Evolutionary conservation across 1,139 yeast species (phyloP).

Genomic region (Candida buenavistaensis): DNA sequence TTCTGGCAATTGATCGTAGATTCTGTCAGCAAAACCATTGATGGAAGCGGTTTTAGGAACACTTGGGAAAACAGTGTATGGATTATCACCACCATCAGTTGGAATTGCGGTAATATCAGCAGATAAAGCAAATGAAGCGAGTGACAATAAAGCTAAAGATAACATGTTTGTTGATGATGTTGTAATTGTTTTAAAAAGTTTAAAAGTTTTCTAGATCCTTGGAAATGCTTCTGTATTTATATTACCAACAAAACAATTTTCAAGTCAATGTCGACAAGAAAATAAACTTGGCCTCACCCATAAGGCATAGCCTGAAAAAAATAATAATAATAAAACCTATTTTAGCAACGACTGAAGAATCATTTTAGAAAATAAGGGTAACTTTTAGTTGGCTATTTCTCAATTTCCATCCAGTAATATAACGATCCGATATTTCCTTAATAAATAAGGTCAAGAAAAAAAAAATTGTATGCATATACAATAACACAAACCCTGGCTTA

Average conservation of each 20-base stretch:
- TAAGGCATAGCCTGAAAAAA: no score
- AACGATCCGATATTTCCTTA: background rate
- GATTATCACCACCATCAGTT: constrained; percentile 1
- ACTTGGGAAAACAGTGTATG: constrained; percentile 30
- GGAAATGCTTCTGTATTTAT: background rate
- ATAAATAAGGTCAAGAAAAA: background rate
- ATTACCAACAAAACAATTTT: no score
- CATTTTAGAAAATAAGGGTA: background rate
- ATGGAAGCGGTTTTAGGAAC: constrained; percentile 41
- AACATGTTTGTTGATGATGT: no score
- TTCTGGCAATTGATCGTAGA: constrained; percentile 26
- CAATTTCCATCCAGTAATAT: background rate
- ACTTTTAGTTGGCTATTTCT: no score
- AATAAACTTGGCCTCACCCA: no score
- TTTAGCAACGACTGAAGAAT: no score
- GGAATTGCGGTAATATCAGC: background rate
- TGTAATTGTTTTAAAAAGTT: background rate
- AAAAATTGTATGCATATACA: background rate
- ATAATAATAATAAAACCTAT: no score
- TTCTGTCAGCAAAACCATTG: constrained; percentile 44
- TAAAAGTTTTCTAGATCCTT: background rate
- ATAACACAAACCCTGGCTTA: background rate
- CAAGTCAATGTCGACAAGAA: no score
- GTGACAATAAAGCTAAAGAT: background rate
- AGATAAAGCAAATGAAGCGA: constrained; percentile 1